Percentiles rank a stretch among this genome's conserved stretches.
phyloP scores from a whole-genome alignment of 805 yeast species.

The Candida saitoana region DNA sequence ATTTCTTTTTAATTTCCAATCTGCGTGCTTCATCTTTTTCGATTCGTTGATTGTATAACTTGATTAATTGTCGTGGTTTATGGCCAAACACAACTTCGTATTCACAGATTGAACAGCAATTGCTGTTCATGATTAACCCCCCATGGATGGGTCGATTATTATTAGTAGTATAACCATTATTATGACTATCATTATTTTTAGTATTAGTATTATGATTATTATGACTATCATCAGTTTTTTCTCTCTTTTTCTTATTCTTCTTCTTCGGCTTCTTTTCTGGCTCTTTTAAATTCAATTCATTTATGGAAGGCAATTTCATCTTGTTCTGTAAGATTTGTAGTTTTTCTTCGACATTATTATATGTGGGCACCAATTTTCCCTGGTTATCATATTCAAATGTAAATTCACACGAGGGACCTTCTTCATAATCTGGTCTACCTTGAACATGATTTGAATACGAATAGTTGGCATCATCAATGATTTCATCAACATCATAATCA shows the following conservation, averaged over 20 bases:
- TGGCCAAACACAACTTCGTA: conserved; percentile 49
- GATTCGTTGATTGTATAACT: conserved; percentile 42
- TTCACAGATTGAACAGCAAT: conserved; percentile 48
- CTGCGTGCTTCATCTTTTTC: conserved; percentile 27
- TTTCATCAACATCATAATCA: conserved; percentile 38
- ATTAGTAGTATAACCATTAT: too few relatives aligned
- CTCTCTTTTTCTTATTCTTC: conserved; percentile 22
- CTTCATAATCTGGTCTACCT: conserved; percentile 17
- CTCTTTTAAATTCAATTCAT: conserved; percentile 8
- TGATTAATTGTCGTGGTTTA: conserved; percentile 48
- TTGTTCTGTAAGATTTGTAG: conserved; percentile 25
- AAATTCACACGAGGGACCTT: conserved; percentile 42
- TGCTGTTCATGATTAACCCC: conserved; percentile 1
- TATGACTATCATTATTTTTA: conserved; percentile 21
- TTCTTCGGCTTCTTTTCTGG: conserved; percentile 11
- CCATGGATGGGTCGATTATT: background rate
- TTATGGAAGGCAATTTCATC: conserved; percentile 13
- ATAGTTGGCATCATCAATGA: conserved; percentile 23
- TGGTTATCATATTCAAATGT: conserved; percentile 42
- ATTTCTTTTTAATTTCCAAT: conserved; percentile 31
- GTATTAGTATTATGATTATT: conserved; percentile 8
- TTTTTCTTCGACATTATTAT: conserved; percentile 35
- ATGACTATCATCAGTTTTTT: conserved; percentile 7
- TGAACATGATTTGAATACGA: conserved; percentile 33
- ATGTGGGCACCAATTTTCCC: conserved; percentile 39